A percentile compares a stretch with the other conserved stretches of the same genome.
phyloP scores from a whole-genome alignment of 2,329 filamentous ascomycete species.

The Cladosporium phlei region DNA sequence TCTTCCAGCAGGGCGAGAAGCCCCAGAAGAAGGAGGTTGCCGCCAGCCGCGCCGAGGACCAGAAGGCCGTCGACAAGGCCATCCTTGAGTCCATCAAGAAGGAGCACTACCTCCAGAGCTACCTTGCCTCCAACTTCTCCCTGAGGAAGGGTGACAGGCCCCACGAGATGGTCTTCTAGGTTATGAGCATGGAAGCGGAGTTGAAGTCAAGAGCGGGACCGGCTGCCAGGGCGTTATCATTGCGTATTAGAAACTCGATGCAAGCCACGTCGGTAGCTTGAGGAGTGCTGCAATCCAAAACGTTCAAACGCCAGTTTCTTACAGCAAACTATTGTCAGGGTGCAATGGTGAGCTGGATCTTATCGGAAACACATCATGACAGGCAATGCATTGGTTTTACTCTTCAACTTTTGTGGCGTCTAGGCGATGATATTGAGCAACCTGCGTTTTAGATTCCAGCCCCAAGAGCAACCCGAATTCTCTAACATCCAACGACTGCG shows the following conservation, averaged over 20 bases:
- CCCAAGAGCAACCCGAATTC: constrained; percentile 1
- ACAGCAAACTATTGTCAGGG: constrained; percentile 10
- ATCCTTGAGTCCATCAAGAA: constrained; percentile 96
- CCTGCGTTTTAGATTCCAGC: neutral
- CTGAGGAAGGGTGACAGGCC: constrained; percentile 99
- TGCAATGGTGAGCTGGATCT: constrained; percentile 13
- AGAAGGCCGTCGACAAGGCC: constrained; percentile 98
- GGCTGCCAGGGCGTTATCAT: constrained; percentile 14
- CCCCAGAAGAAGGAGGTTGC: constrained; percentile 96
- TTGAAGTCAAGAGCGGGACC: constrained; percentile 12
- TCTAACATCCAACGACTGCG: too few species aligned
- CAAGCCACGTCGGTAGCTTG: constrained; percentile 13
- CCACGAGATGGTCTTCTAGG: constrained; percentile 99
- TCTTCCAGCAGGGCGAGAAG: constrained; percentile 99
- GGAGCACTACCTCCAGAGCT: constrained; percentile 87
- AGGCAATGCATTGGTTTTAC: constrained; percentile 12
- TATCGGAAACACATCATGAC: constrained; percentile 10
- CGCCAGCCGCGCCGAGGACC: constrained; percentile 88
- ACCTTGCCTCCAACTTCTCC: constrained; percentile 95
- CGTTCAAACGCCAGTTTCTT: constrained; percentile 14
- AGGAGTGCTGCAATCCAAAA: constrained; percentile 14
- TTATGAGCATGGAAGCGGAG: constrained; percentile 14
- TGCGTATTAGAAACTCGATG: constrained; percentile 14
- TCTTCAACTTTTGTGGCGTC: neutral
- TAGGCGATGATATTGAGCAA: neutral